Percentiles rank a stretch among this genome's conserved stretches.
Conservation (phyloP, 345 rosid species). For the Eucalyptus cloeziana region DNA sequence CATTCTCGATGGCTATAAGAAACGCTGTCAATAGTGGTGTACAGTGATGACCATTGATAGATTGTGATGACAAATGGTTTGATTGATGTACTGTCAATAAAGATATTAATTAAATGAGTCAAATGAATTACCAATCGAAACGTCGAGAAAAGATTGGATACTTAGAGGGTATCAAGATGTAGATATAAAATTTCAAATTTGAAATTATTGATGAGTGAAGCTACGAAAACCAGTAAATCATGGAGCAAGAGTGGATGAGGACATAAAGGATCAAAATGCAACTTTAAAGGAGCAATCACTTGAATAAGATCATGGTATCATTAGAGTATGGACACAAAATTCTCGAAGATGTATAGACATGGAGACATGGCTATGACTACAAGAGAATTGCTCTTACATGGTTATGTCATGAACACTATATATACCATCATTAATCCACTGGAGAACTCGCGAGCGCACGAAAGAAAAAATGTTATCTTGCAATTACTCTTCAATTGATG, state of each 20-base stretch:
- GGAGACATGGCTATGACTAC: neutral
- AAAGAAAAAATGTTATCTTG: neutral
- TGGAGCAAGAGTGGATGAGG: neutral
- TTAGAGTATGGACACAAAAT: neutral
- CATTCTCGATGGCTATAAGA: neutral
- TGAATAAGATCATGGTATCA: neutral
- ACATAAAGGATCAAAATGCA: neutral
- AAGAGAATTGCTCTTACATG: neutral
- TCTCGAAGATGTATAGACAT: neutral
- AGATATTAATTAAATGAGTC: neutral
- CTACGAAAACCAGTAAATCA: neutral
- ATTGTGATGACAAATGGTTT: too few species aligned
- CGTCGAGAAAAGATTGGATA: too few species aligned
- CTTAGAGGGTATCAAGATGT: neutral
- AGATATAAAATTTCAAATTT: too few species aligned
- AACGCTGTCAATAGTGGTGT: neutral
- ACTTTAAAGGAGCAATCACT: neutral
- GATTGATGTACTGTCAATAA: neutral
- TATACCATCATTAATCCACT: neutral
- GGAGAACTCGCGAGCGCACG: neutral
- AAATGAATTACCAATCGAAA: neutral
- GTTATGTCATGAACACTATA: too few species aligned
- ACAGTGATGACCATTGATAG: too few species aligned
- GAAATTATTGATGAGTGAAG: neutral
- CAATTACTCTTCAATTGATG: neutral